Conservation (phyloP, 345 rosid genomes). For the Anastatica hierochuntica region DNA sequence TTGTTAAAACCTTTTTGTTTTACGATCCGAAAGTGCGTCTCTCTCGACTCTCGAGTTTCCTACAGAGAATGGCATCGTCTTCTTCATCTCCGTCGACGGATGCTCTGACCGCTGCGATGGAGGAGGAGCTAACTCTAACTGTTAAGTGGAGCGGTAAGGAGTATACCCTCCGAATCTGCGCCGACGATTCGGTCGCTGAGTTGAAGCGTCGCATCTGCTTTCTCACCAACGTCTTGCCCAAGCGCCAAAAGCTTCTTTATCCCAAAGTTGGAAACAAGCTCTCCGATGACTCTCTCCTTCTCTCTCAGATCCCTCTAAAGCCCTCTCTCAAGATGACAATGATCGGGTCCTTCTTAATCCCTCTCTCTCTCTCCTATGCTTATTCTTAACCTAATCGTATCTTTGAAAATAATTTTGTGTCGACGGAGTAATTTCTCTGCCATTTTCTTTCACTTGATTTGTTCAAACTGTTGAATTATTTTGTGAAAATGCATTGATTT, state of each 20-base stretch:
- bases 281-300: slow-evolving; percentile 61
- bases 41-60: not conserved
- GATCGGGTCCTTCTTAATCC: slow-evolving; percentile 65
- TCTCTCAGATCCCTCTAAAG: slow-evolving; percentile 71
- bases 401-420: not conserved
- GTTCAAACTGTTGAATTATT: not conserved
- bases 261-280: slow-evolving; percentile 84
- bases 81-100: slow-evolving; percentile 21
- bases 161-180: slow-evolving; percentile 74
- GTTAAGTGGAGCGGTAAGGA: slow-evolving; percentile 96
- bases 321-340: slow-evolving; percentile 90
- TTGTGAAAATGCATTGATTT: not conserved
- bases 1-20: too few relatives aligned
- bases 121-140: slow-evolving; percentile 67
- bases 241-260: slow-evolving; percentile 91
- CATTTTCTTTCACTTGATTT: too few relatives aligned
- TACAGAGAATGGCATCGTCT: slow-evolving; percentile 5
- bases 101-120: slow-evolving; percentile 27
- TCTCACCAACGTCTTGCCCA: slow-evolving; percentile 72
- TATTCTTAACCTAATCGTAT: slow-evolving; percentile 4
- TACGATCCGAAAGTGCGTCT: not conserved
- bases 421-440: too few relatives aligned
- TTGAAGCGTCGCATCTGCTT: slow-evolving; percentile 86
- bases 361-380: not conserved
- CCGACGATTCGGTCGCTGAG: slow-evolving; percentile 83